phyloP scores from a whole-genome alignment of 129 eudicot genomes.

The Flaveria robusta region DNA sequence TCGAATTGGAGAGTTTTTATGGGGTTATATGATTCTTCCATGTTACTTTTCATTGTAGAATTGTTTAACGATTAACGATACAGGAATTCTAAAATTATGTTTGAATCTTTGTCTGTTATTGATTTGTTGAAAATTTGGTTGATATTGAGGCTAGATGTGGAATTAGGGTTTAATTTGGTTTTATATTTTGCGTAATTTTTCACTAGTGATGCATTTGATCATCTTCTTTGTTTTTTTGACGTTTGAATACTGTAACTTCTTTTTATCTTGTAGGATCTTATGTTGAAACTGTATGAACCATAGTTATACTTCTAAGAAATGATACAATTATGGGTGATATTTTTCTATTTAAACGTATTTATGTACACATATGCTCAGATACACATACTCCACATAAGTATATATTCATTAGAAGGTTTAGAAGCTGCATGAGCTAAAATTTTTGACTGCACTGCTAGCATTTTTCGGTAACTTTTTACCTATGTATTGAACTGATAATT shows the following conservation, averaged over 20 bases:
- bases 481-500: no score
- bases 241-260: neutral
- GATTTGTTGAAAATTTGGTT: constrained; percentile 1
- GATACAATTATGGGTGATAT: neutral
- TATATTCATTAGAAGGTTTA: neutral
- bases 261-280: no score
- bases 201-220: neutral
- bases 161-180: constrained; percentile 3
- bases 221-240: neutral
- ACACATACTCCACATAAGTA: neutral
- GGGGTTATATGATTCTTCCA: neutral
- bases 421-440: neutral
- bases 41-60: neutral
- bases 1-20: neutral
- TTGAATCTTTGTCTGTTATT: neutral
- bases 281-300: neutral
- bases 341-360: neutral
- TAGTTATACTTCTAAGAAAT: neutral
- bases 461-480: neutral
- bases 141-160: neutral
- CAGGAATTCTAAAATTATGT: neutral
- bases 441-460: neutral
- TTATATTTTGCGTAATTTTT: neutral
- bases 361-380: neutral
- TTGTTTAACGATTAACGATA: constrained; percentile 3